A percentile compares a stretch with the other conserved stretches of the same genome.
Evolutionary conservation across 2,329 filamentous ascomycete species (phyloP).

Genomic region (Beauveria sp.): DNA sequence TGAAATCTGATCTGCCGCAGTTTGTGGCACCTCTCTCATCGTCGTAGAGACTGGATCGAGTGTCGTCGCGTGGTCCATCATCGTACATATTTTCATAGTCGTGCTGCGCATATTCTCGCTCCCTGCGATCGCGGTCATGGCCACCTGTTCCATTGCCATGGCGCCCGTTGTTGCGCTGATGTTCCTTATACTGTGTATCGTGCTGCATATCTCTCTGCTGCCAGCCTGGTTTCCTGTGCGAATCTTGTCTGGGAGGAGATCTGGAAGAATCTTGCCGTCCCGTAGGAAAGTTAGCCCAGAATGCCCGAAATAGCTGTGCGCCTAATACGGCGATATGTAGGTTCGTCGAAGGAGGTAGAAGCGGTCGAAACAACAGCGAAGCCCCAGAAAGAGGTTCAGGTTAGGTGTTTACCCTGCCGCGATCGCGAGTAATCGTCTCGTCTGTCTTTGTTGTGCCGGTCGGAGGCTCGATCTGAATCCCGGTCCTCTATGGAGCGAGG

Average conservation of each 20-base stretch:
- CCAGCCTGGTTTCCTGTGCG: slow-evolving; percentile 27
- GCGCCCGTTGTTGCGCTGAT: slow-evolving; percentile 17
- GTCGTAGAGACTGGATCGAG: slow-evolving; percentile 18
- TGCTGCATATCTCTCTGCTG: slow-evolving; percentile 19
- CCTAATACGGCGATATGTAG: neutral
- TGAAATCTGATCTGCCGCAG: slow-evolving; percentile 10
- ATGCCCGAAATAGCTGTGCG: slow-evolving; percentile 22
- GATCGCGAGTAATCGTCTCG: slow-evolving; percentile 35
- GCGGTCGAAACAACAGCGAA: neutral
- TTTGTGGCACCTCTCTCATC: slow-evolving; percentile 12
- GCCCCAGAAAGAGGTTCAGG: slow-evolving; percentile 22
- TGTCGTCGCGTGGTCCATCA: slow-evolving; percentile 25
- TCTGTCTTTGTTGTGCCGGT: slow-evolving; percentile 16
- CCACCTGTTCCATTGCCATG: neutral
- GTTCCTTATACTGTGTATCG: slow-evolving; percentile 13
- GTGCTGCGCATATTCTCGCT: neutral
- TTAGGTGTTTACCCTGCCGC: slow-evolving; percentile 43
- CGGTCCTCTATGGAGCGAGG: slow-evolving; percentile 15
- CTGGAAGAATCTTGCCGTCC: slow-evolving; percentile 36
- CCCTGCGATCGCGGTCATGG: slow-evolving; percentile 14
- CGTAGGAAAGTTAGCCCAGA: slow-evolving; percentile 38
- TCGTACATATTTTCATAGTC: slow-evolving; percentile 28
- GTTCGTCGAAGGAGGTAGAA: neutral
- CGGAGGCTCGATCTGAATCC: slow-evolving; percentile 14
- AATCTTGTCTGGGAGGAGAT: slow-evolving; percentile 34